Base-by-base conservation (phyloP, 2,329 filamentous ascomycete genomes). In the Ophiostoma ulmi region DNA sequence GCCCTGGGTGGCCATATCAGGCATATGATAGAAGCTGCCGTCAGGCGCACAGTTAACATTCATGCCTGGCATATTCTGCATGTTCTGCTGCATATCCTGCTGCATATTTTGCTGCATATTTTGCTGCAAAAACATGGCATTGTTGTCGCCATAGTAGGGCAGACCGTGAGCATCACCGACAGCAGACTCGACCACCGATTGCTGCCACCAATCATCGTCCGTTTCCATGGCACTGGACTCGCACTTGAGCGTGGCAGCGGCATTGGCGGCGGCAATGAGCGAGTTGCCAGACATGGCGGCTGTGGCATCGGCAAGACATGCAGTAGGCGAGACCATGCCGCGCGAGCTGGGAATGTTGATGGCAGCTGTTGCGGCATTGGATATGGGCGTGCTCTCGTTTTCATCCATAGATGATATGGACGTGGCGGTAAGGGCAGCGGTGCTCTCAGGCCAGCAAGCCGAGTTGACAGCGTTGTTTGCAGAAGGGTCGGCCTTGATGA, bases 1-100 rank as follows among this genome's bases (percentile, higher is more conserved):
- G 1, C 83, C 83, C 22, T 73, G 66, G 55, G 69, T 70, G 64
- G 78, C 76, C 70, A 81, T 72, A 44, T 78, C 78, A 8, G 69
- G 68, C 69, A 70, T 67, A 61, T 35, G n/a, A 44, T 44, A 70
- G 72, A 22, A 35, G 41, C 61, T 39, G 48, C 64, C 52, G 17
- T 64, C 26, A n/a, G 63, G 63, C 35, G 36, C 35, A 48, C 66
- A 66, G 38, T 70, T 70, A 67, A 69, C 70, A 55, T 75, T 39
- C 67, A 67, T 48, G 68, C 63, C n/a, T 36, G 41, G 67, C n/a
- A 36, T n/a, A 14, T 70, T 69, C 38, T 68, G 55, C 10, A 69
- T 39, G 14, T 48, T n/a, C 17, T 48, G 44, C 17, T 48, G 44
- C 14, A 48, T 48, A 17, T 48, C 52, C n/a, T n/a, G n/a, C 41